Percentiles rank a stretch among this genome's conserved stretches.
Conservation (phyloP, 129 eudicot species). For the Calendula officinalis region DNA sequence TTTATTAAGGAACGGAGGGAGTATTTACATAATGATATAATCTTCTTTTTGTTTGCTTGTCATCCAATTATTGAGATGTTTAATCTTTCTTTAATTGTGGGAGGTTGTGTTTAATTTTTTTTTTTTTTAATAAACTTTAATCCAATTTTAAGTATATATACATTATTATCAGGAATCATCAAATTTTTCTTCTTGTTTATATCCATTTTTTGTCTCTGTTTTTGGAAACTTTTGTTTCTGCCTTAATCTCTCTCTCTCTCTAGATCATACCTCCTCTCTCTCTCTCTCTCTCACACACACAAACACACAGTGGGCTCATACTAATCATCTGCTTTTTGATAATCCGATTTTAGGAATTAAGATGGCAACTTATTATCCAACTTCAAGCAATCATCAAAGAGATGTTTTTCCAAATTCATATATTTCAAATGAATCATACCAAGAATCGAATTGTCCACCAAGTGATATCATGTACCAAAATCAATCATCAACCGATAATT, state of each 20-base stretch:
- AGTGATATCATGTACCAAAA: constrained; percentile 50
- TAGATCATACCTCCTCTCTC: constrained; percentile 34
- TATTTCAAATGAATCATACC: constrained; percentile 47
- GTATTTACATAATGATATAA: neutral
- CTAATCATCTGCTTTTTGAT: constrained; percentile 10
- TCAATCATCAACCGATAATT: constrained; percentile 38
- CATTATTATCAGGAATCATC: constrained; percentile 20
- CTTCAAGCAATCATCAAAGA: constrained; percentile 61
- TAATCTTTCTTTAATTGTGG: constrained; percentile 39
- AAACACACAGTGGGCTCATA: constrained; percentile 22
- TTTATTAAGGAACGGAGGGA: no score
- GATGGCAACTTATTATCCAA: constrained; percentile 81
- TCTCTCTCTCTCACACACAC: neutral
- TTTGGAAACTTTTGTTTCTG: constrained; percentile 38
- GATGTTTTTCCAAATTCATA: constrained; percentile 53
- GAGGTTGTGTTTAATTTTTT: constrained; percentile 37
- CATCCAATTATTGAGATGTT: constrained; percentile 32
- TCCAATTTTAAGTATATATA: neutral
- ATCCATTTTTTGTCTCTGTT: constrained; percentile 54
- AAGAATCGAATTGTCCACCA: constrained; percentile 45
- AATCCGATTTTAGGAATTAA: constrained; percentile 2
- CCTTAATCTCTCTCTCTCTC: constrained; percentile 28
- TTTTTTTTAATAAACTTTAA: constrained; percentile 18
- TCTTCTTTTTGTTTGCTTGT: constrained; percentile 46
- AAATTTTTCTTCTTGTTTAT: constrained; percentile 43